Evolutionary conservation across 2,329 filamentous ascomycete species (phyloP), one percentile per base, ranked within the genome.

Genomic region (Zopfia rhizophila): DNA sequence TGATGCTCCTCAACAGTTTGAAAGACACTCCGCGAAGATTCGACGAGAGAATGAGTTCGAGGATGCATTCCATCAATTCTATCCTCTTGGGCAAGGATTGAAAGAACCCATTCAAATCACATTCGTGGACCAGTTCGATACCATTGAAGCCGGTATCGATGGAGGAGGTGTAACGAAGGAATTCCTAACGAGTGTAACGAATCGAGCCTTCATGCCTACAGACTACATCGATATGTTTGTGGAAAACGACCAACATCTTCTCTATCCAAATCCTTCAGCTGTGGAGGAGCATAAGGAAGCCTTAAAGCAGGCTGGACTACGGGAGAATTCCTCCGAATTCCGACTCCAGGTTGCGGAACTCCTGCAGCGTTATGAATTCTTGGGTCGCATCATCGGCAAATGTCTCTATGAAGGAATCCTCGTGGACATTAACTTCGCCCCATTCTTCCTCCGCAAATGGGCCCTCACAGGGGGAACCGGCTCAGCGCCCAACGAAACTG

Each of bases 121-220:
- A 0, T 99, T 99, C 68, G 86, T 97, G 30, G 94, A 99, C 66
- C 83, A 91, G 48, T 99, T 96, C 58, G 89, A 89, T 50, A 84
- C 87, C 1, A 80, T 84, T 6, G 94, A 99, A 73, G 93, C 93
- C 10, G 94, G 94, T 7, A 97, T 99, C 43, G 94, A 99, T 65
- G 94, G 94, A 0, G 94, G 94, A 7, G 94, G 94, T 52, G 94
- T 99, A 7, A 97, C 93, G 2, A 99, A 99, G 61, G 94, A 99
- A 63, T 99, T 99, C 52, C 78, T 99, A 10, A 96, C 87, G 1
- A 94, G 89, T 51, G 84, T 96, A 36, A 96, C 91, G 1, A 86
- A 82, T 14, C 89, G 97, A 68, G 91, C 91, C 0, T 96, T 97
- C 65, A 82, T 80, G 54, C 78, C 82, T 1, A 74, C 81, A 3